Percentiles rank a stretch among this genome's conserved stretches.
Conservation (phyloP, 2,329 filamentous ascomycete genomes). For the Colletotrichum sansevieriae region DNA sequence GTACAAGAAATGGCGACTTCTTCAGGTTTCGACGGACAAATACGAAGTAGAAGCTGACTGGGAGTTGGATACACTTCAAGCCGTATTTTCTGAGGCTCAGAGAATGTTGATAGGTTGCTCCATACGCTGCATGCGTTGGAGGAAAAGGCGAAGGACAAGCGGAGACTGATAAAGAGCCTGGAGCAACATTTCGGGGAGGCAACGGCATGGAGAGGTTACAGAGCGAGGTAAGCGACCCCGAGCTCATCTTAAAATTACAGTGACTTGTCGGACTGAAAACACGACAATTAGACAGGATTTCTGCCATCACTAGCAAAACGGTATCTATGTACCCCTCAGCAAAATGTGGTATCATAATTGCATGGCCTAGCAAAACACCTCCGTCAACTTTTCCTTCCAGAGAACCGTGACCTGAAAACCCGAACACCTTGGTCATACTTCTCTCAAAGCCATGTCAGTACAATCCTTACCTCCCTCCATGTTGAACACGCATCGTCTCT, state of each 20-base stretch:
- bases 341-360: conserved; percentile 39
- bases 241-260: neutral
- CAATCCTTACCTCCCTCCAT: neutral
- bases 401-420: conserved; percentile 1
- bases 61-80: conserved; percentile 13
- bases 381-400: conserved; percentile 28
- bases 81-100: conserved; percentile 3
- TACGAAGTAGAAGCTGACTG: neutral
- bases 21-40: neutral
- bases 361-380: conserved; percentile 25
- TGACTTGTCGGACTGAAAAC: too few species aligned
- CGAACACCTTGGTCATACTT: neutral
- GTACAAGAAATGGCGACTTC: conserved; percentile 76
- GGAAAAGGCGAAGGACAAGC: conserved; percentile 1
- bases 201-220: neutral
- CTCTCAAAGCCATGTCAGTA: neutral
- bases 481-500: neutral
- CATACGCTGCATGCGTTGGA: neutral
- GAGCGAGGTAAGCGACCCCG: neutral
- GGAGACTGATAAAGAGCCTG: neutral
- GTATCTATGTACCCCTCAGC: conserved; percentile 36
- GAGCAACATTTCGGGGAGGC: neutral
- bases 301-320: conserved; percentile 21
- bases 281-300: neutral
- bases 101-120: neutral